Percentiles rank a stretch among this genome's conserved stretches.
These are phyloP conservation scores for Claviceps purpurea DNA, from an alignment of 2,329 filamentous ascomycete genomes.

Conservation along the genomic window DNA sequence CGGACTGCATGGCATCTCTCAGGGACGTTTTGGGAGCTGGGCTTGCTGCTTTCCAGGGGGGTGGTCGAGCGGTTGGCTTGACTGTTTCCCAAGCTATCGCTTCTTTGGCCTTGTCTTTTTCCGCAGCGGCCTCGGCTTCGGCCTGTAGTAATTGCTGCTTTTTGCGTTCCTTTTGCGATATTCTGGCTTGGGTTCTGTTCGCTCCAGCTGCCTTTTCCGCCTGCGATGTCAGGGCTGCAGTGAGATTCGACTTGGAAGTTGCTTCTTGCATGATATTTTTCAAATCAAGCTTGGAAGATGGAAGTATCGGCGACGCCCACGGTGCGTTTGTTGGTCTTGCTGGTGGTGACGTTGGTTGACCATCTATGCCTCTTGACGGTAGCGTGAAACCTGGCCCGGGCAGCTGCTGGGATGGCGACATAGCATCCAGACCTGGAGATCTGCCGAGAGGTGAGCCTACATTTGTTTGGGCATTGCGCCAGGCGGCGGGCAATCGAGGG, in stretches of 20 bases:
- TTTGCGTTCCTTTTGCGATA: slow-evolving; percentile 90
- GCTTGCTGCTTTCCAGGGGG: slow-evolving; percentile 55
- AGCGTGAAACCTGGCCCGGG: not conserved
- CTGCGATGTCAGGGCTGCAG: slow-evolving; percentile 39
- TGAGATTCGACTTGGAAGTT: slow-evolving; percentile 39
- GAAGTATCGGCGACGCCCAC: slow-evolving; percentile 37
- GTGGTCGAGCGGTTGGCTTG: slow-evolving; percentile 23
- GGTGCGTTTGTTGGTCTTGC: slow-evolving; percentile 23
- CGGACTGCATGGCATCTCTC: slow-evolving; percentile 31
- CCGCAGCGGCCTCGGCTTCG: slow-evolving; percentile 27
- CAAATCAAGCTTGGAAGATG: slow-evolving; percentile 54
- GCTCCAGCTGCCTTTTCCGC: slow-evolving; percentile 25
- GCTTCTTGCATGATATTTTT: slow-evolving; percentile 59
- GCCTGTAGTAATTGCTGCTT: slow-evolving; percentile 59
- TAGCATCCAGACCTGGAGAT: not conserved
- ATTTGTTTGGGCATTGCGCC: slow-evolving; percentile 11
- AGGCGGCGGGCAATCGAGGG: slow-evolving; percentile 17
- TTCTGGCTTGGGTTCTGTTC: slow-evolving; percentile 37
- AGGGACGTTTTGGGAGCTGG: slow-evolving; percentile 34
- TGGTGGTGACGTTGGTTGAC: not conserved
- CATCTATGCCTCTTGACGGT: not conserved
- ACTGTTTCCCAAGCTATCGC: slow-evolving; percentile 32
- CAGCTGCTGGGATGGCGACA: not conserved
- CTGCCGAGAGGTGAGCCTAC: not conserved
- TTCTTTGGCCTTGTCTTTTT: slow-evolving; percentile 14